A percentile compares a stretch with the other conserved stretches of the same genome.
Evolutionary conservation across 2,329 filamentous ascomycete genomes (phyloP).

Genomic region (Blastomyces gilchristii): DNA sequence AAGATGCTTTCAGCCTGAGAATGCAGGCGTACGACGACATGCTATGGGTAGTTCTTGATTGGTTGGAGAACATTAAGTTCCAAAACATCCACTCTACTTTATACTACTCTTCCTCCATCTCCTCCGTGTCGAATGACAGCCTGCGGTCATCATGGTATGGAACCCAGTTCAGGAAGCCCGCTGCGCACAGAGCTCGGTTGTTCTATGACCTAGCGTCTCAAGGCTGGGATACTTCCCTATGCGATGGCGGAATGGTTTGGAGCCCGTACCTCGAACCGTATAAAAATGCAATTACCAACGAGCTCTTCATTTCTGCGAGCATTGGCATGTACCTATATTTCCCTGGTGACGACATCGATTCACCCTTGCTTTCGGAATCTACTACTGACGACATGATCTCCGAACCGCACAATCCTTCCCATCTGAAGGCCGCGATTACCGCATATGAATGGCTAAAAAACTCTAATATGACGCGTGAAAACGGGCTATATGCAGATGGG

Average conservation of each 20-base stretch:
- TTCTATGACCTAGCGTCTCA: constrained; percentile 73
- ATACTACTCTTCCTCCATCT: constrained; percentile 43
- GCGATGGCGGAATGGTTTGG: constrained; percentile 85
- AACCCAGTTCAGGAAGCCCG: constrained; percentile 60
- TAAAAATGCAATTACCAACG: constrained; percentile 94
- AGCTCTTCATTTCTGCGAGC: constrained; percentile 76
- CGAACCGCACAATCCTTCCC: constrained; percentile 48
- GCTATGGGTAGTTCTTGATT: constrained; percentile 86
- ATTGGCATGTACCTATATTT: constrained; percentile 84
- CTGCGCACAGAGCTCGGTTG: constrained; percentile 69
- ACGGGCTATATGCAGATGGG: constrained; percentile 71
- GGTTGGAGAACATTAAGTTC: constrained; percentile 74
- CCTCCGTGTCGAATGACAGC: constrained; percentile 17
- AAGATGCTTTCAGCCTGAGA: constrained; percentile 65
- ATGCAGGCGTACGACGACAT: constrained; percentile 86
- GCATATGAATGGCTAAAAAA: constrained; percentile 70
- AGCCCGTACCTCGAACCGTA: constrained; percentile 70
- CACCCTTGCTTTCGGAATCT: constrained; percentile 40
- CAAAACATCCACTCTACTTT: constrained; percentile 56
- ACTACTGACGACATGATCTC: constrained; percentile 21
- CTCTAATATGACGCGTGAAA: constrained; percentile 67
- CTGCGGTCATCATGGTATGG: constrained; percentile 56
- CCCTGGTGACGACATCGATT: constrained; percentile 64
- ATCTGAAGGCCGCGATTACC: constrained; percentile 62
- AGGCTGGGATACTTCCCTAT: constrained; percentile 75